Base-by-base conservation (phyloP, 1,284 basidiomycete genomes). In the Cutaneotrichosporon cyanovorans region DNA sequence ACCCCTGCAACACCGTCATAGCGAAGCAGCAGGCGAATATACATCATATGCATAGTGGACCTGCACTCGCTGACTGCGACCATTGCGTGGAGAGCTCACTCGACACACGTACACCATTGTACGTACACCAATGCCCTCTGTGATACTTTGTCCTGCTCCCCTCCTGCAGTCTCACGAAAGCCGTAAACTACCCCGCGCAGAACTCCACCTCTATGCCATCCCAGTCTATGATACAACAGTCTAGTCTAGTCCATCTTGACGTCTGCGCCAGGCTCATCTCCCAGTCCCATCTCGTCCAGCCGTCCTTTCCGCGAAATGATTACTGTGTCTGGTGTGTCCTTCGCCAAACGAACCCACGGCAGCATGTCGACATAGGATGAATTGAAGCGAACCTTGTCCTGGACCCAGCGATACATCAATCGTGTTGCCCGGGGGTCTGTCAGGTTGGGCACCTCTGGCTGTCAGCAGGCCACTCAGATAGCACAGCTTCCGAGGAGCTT, bases 401-500 rank as follows among this genome's bases (percentile, higher is more conserved):
- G 80, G 55, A 87, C 80, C 87, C 87, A 90, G 44, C 72, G 69
- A 42, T 82, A 78, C 66, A 90, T 85, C 5, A 90, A 73, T 16
- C 78, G 76, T 23, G 84, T 81, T n/a, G 80, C 89, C 10, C 75
- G 69, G 11, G 74, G 68, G 58, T 91, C 80, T 0, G 86, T 89
- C 36, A 92, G 75, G 68, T 92, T 87, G 15, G 82, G 79, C n/a
- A 91, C 77, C 72, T 91, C 87, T 89, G 69, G 12, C 14, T 10
- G 38, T 51, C 16, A 48, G 53, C 41, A 15, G n/a, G n/a, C 16
- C n/a, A 14, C 10, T 40, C 7, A 2, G 34, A 34, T 8, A n/a
- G n/a, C n/a, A n/a, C n/a, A n/a, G n/a, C 11, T 35, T 28, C 37
- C 15, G 7, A 22, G 25, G 37, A 20, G 16, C 9, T 15, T 7